These are phyloP conservation scores for Astragalus membranaceus DNA, from an alignment of 306 rosid species.

Conservation along the genomic window DNA sequence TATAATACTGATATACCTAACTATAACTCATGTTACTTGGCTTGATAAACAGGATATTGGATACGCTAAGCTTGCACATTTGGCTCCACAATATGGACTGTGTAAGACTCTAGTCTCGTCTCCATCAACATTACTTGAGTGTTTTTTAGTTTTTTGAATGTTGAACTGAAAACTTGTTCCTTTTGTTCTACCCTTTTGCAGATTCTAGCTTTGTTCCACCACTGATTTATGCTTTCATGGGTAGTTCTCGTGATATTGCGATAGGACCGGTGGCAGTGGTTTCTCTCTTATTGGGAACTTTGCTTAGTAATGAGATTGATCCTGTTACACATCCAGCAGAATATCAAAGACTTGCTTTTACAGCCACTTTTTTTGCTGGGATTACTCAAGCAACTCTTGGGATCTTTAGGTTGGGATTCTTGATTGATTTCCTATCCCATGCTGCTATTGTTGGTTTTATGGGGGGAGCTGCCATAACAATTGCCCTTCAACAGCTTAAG, in stretches of 20 bases:
- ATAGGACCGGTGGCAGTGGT: constrained; percentile 98
- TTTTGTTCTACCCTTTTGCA: constrained; percentile 24
- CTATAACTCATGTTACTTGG: not conserved
- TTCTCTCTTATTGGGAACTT: constrained; percentile 82
- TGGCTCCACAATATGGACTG: constrained; percentile 80
- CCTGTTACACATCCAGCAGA: constrained; percentile 35
- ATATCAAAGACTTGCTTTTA: constrained; percentile 78
- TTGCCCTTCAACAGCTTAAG: constrained; percentile 94
- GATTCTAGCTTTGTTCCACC: constrained; percentile 98
- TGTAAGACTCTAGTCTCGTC: constrained; percentile 47
- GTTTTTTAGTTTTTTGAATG: not conserved
- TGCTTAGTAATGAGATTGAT: constrained; percentile 67
- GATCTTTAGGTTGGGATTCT: constrained; percentile 76
- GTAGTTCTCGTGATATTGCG: constrained; percentile 95
- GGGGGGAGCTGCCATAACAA: constrained; percentile 99
- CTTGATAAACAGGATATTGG: constrained; percentile 71
- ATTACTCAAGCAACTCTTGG: constrained; percentile 93
- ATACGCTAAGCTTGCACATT: constrained; percentile 82
- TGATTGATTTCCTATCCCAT: constrained; percentile 93
- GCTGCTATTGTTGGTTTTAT: constrained; percentile 98
- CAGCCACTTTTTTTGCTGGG: constrained; percentile 95
- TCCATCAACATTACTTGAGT: not conserved
- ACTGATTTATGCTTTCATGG: constrained; percentile 84
- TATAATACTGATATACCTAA: not conserved
- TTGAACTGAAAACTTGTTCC: constrained; percentile 19